Conservation (phyloP, 2,329 filamentous ascomycete genomes). For the Plectosphaerella sp. region DNA sequence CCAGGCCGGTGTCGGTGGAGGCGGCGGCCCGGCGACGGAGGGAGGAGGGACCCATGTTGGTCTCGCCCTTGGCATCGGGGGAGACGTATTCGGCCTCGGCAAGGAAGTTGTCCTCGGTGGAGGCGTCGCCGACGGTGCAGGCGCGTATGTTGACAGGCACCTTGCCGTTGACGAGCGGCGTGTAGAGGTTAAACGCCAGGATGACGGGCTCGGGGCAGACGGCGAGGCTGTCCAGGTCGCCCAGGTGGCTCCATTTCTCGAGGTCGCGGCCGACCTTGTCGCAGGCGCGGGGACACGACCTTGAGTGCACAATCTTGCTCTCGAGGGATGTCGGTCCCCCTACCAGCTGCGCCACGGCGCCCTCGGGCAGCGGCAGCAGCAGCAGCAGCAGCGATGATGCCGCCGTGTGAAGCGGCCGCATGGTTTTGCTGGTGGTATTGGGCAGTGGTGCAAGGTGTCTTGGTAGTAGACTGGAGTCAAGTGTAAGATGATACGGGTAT, state of each 20-base stretch:
- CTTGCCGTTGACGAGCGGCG: not conserved
- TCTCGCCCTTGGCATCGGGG: conserved; percentile 4
- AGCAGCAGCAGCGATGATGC: not conserved
- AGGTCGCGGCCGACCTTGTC: not conserved
- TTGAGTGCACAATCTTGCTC: not conserved
- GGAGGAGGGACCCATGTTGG: not conserved
- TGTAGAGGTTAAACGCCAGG: conserved; percentile 5
- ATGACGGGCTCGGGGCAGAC: conserved; percentile 4
- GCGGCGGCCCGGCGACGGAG: not conserved
- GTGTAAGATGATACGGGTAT: not conserved
- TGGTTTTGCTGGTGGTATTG: not conserved
- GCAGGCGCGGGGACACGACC: not conserved
- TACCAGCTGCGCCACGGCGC: not conserved
- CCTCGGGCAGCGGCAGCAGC: not conserved
- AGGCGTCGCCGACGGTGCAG: conserved; percentile 5
- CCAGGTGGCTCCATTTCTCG: not conserved
- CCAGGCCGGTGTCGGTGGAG: not conserved
- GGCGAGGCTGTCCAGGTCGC: conserved; percentile 1
- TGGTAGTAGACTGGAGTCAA: not conserved
- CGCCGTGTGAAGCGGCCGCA: not conserved
- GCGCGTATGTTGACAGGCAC: conserved; percentile 3
- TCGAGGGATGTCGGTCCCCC: not conserved
- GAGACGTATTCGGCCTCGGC: conserved; percentile 1
- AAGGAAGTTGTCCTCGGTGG: conserved; percentile 2
- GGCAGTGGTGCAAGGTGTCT: not conserved